phyloP scores from a whole-genome alignment of 202 grass and related monocot genomes.

The Dendrocalamus latiflorus region DNA sequence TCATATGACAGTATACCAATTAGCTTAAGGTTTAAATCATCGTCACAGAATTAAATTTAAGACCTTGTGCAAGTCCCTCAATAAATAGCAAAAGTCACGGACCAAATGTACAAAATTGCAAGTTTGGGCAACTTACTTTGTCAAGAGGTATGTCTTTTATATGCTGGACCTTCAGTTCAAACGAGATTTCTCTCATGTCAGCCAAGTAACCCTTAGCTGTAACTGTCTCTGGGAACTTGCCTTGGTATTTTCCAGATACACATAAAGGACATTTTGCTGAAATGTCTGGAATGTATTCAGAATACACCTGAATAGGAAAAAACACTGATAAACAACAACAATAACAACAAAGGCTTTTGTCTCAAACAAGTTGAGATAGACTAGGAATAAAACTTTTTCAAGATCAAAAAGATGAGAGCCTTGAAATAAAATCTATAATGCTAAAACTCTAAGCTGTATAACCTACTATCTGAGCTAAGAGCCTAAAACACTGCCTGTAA shows the following conservation, averaged over 20 bases:
- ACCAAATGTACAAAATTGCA: background rate
- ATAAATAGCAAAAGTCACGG: background rate
- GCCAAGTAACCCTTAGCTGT: conserved; percentile 71
- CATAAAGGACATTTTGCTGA: conserved; percentile 59
- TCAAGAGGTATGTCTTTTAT: conserved; percentile 76
- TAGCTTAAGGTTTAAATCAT: conserved; percentile 19
- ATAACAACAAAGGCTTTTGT: too few relatives aligned
- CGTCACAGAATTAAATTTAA: background rate
- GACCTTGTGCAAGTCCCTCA: background rate
- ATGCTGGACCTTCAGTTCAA: conserved; percentile 78
- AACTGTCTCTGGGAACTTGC: conserved; percentile 64
- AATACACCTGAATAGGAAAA: conserved; percentile 51
- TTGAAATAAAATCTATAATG: too few relatives aligned
- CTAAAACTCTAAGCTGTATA: too few relatives aligned
- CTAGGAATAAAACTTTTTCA: too few relatives aligned
- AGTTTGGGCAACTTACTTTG: conserved; percentile 49
- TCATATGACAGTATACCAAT: background rate
- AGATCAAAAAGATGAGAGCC: too few relatives aligned
- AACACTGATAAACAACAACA: too few relatives aligned
- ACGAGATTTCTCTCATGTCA: conserved; percentile 73
- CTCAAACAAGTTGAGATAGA: too few relatives aligned
- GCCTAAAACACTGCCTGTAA: too few relatives aligned
- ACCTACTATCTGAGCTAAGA: too few relatives aligned
- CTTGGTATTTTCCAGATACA: conserved; percentile 80
- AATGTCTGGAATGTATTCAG: conserved; percentile 70